These are phyloP conservation scores for Hymenoscyphus fraxineus DNA, from an alignment of 2,329 filamentous ascomycete genomes.

Conservation along the genomic window DNA sequence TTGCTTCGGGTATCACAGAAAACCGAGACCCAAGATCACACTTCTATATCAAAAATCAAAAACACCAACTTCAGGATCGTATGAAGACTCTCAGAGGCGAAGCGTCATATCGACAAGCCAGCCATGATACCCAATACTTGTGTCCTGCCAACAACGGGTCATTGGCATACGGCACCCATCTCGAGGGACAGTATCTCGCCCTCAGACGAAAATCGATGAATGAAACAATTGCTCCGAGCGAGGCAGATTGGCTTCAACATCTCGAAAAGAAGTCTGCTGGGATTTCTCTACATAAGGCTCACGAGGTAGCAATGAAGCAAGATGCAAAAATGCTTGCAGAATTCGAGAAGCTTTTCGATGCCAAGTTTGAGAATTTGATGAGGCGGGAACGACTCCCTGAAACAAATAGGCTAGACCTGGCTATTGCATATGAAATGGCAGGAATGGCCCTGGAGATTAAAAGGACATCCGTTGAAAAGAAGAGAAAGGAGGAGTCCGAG, in stretches of 20 bases:
- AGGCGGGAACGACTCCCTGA: neutral
- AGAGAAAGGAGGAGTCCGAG: neutral
- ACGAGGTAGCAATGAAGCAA: neutral
- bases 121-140: neutral
- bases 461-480: neutral
- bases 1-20: neutral
- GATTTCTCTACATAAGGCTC: neutral
- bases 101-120: neutral
- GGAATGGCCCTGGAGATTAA: neutral
- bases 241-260: neutral
- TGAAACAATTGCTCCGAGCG: neutral
- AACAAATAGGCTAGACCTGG: neutral
- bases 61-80: neutral
- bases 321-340: neutral
- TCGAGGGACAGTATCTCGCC: neutral
- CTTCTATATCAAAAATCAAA: neutral
- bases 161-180: neutral
- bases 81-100: neutral
- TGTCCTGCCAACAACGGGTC: constrained; percentile 2
- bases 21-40: neutral
- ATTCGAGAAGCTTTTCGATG: neutral
- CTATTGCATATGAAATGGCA: neutral
- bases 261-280: neutral
- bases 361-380: neutral
- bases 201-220: neutral